Percentiles rank a stretch among this genome's conserved stretches.
Conservation (phyloP, 345 rosid genomes). For the Eutrema japonicum region DNA sequence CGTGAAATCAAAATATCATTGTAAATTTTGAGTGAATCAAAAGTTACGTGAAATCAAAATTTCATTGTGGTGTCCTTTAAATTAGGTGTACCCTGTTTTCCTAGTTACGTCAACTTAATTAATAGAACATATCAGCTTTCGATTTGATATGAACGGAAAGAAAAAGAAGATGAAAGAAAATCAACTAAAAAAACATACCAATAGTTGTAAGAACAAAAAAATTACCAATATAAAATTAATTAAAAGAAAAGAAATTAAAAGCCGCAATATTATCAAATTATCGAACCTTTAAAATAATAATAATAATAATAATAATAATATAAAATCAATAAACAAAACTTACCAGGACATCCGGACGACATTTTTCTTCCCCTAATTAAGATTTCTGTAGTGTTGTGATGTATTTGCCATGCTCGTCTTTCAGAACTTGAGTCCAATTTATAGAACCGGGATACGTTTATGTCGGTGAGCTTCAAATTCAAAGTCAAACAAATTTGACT, state of each 20-base stretch:
- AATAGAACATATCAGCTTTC: neutral
- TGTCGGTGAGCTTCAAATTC: conserved; percentile 6
- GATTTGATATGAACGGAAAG: neutral
- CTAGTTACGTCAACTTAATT: neutral
- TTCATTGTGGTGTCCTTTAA: neutral
- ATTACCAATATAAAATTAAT: neutral
- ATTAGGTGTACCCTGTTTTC: conserved; percentile 5
- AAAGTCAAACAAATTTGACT: conserved; percentile 19
- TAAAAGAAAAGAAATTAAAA: neutral
- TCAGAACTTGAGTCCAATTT: neutral
- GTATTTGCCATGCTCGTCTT: conserved; percentile 12
- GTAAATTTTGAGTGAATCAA: too few species aligned
- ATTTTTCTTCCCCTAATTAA: neutral
- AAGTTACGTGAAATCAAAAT: neutral
- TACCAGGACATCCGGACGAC: conserved; percentile 35
- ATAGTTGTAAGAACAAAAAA: too few species aligned
- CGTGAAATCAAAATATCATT: too few species aligned
- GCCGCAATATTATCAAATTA: neutral
- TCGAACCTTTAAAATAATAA: too few species aligned
- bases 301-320: neutral
- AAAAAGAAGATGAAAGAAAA: neutral
- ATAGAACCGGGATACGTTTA: conserved; percentile 17
- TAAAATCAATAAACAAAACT: neutral
- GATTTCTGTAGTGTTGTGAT: conserved; percentile 12
- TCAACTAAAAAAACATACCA: neutral